Conservation (phyloP, 75 land plant genomes). For the Cupressus sempervirens region DNA sequence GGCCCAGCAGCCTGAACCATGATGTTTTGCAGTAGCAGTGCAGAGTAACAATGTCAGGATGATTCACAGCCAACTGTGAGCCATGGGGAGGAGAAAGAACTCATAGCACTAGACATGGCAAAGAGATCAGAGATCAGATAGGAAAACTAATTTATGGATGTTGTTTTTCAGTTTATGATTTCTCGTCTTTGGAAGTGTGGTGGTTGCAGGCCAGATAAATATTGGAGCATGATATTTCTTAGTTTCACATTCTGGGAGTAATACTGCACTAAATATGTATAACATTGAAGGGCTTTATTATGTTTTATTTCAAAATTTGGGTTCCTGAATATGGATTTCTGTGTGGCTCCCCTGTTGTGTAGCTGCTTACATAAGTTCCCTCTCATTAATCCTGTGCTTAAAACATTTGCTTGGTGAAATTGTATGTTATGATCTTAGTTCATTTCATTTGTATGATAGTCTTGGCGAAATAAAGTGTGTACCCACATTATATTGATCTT, state of each 20-base stretch:
- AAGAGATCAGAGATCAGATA: background rate
- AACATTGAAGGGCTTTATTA: background rate
- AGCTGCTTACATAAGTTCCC: background rate
- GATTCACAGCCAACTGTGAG: background rate
- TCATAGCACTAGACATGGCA: background rate
- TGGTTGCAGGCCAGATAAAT: background rate
- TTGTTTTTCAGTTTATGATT: background rate
- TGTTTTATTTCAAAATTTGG: background rate
- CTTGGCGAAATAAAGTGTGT: background rate
- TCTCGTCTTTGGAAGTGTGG: background rate
- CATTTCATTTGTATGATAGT: background rate
- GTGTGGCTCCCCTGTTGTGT: background rate
- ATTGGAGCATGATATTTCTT: background rate
- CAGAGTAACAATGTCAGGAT: background rate
- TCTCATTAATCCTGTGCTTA: background rate
- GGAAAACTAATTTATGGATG: background rate
- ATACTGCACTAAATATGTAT: background rate
- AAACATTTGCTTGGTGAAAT: background rate
- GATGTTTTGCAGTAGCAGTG: background rate
- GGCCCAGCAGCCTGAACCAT: slow-evolving; percentile 35
- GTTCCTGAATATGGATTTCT: background rate
- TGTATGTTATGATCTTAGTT: background rate
- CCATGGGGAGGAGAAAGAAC: background rate
- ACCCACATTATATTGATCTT: background rate
- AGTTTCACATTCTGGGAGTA: background rate